phyloP scores from a whole-genome alignment of 352 stramenopile genomes.

The Globisporangium alternatum region DNA sequence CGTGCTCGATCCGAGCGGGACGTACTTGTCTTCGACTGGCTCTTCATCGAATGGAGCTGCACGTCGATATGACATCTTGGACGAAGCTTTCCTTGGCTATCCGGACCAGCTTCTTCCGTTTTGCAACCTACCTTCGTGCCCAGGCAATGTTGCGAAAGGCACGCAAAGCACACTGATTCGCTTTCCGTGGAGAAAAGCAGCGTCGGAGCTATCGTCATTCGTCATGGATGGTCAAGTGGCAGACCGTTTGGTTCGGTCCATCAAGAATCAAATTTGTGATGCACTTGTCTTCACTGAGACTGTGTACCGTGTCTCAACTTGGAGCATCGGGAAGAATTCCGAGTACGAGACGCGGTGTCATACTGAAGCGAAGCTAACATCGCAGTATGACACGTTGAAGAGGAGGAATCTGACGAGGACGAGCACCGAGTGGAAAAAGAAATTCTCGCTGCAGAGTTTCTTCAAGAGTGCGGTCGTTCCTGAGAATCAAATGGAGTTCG shows the following conservation, averaged over 20 bases:
- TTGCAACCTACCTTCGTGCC: slow-evolving; percentile 54
- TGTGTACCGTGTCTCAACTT: slow-evolving; percentile 55
- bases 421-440: slow-evolving; percentile 77
- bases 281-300: slow-evolving; percentile 69
- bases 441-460: slow-evolving; percentile 73
- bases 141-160: slow-evolving; percentile 46
- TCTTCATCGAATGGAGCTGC: slow-evolving; percentile 21
- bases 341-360: slow-evolving; percentile 58
- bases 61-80: slow-evolving; percentile 58
- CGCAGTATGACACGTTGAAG: slow-evolving; percentile 37
- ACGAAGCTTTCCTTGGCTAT: slow-evolving; percentile 63
- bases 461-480: slow-evolving; percentile 60
- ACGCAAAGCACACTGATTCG: slow-evolving; percentile 63
- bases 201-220: slow-evolving; percentile 40
- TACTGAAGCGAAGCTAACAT: slow-evolving; percentile 41
- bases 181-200: slow-evolving; percentile 58
- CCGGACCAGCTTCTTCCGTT: slow-evolving; percentile 76
- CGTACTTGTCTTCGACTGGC: slow-evolving; percentile 28
- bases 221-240: slow-evolving; percentile 24
- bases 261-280: slow-evolving; percentile 50
- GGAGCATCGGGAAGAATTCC: slow-evolving; percentile 64
- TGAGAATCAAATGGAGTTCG: slow-evolving; percentile 68
- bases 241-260: slow-evolving; percentile 31
- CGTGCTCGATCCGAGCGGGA: slow-evolving; percentile 66
- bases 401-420: slow-evolving; percentile 40